These are phyloP conservation scores for Pleurozium schreberi DNA, from an alignment of 225 moss, liverwort and hornwort species.

Conservation along the genomic window DNA sequence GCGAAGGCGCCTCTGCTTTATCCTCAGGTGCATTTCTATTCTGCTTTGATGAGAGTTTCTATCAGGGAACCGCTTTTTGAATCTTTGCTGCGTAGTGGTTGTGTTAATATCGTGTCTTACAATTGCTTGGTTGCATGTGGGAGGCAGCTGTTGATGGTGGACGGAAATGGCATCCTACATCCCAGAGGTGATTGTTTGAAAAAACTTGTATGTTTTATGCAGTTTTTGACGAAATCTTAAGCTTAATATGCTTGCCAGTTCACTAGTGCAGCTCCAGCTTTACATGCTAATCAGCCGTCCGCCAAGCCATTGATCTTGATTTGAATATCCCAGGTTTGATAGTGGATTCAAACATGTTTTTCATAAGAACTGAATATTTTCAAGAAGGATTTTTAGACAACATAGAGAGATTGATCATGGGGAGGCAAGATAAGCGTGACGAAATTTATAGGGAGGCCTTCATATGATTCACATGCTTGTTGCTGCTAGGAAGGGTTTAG, in stretches of 20 bases:
- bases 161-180: conserved; percentile 95
- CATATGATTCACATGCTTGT: neutral
- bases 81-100: neutral
- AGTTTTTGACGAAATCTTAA: neutral
- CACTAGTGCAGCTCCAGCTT: neutral
- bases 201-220: neutral
- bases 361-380: neutral
- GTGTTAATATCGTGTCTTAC: neutral
- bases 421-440: neutral
- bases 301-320: neutral
- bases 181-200: conserved; percentile 52
- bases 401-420: neutral
- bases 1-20: conserved; percentile 32
- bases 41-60: neutral
- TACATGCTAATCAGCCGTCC: neutral
- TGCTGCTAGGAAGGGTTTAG: neutral
- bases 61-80: neutral
- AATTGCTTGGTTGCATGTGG: neutral
- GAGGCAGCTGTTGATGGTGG: conserved; percentile 88
- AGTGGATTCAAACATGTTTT: neutral
- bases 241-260: neutral
- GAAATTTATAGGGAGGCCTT: neutral
- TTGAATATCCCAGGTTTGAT: neutral
- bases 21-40: conserved; percentile 55
- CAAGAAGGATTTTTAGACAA: neutral